Conservation (phyloP, 257 asterid species). For the Henckelia pumila region DNA sequence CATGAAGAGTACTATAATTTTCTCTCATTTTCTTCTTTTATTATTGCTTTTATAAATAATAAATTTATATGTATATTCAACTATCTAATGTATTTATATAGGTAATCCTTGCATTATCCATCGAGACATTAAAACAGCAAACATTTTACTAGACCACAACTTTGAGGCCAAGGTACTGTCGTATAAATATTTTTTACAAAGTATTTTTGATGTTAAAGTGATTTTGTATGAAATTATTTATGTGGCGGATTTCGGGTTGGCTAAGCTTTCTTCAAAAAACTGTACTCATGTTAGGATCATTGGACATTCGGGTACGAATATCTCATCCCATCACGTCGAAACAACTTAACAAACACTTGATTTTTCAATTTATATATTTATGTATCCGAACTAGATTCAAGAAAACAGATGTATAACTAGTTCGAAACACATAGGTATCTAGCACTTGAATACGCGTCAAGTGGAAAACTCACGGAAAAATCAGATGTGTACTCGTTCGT, state of each 20-base stretch:
- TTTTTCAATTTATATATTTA: too few relatives aligned
- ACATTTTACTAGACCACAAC: slow-evolving; percentile 58
- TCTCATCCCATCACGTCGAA: background rate
- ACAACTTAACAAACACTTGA: too few relatives aligned
- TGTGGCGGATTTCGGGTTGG: slow-evolving; percentile 97
- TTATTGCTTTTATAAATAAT: too few relatives aligned
- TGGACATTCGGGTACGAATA: slow-evolving; percentile 84
- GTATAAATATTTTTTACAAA: too few relatives aligned
- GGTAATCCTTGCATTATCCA: slow-evolving; percentile 96
- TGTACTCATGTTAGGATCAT: slow-evolving; percentile 85
- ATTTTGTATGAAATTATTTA: slow-evolving; percentile 13
- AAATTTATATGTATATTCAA: too few relatives aligned
- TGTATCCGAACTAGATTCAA: too few relatives aligned
- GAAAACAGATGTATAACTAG: too few relatives aligned
- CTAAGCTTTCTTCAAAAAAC: slow-evolving; percentile 74
- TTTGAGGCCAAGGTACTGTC: slow-evolving; percentile 89
- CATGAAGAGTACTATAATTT: slow-evolving; percentile 60
- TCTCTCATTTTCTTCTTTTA: background rate
- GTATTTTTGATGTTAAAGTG: too few relatives aligned
- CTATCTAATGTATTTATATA: too few relatives aligned
- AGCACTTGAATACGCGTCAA: too few relatives aligned
- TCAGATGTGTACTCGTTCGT: slow-evolving; percentile 66
- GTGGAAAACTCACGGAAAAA: too few relatives aligned
- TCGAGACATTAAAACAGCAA: slow-evolving; percentile 84
- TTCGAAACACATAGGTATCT: too few relatives aligned